A percentile compares a stretch with the other conserved stretches of the same genome.
Conservation (phyloP, 768 basidiomycete genomes). For the Dictyophora rubrovolvata region DNA sequence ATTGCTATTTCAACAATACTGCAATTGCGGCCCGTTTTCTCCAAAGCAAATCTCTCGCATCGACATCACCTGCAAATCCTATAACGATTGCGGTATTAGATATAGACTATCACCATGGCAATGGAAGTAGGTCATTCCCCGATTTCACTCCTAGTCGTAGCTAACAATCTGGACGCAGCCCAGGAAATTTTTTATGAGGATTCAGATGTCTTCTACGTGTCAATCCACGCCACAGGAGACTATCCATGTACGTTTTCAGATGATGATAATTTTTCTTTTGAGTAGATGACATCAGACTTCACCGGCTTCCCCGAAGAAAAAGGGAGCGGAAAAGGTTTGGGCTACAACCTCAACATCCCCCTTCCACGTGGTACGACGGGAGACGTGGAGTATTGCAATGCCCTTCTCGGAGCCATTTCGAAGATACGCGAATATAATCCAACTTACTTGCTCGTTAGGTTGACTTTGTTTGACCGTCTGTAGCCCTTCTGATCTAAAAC, state of each 20-base stretch:
- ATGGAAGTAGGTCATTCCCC: constrained; percentile 18
- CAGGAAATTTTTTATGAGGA: constrained; percentile 25
- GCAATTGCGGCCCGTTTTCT: constrained; percentile 23
- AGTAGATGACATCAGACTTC: constrained; percentile 16
- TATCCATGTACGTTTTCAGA: constrained; percentile 21
- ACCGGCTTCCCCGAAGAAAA: constrained; percentile 20
- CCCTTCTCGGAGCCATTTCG: constrained; percentile 14
- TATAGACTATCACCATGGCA: constrained; percentile 30
- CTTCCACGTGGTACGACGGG: constrained; percentile 19
- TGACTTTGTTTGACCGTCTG: not conserved
- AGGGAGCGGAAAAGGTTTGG: constrained; percentile 17
- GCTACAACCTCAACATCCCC: constrained; percentile 22
- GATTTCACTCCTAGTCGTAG: not conserved
- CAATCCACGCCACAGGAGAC: constrained; percentile 22
- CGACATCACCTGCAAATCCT: not conserved
- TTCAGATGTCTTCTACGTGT: constrained; percentile 22
- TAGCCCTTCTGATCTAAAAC: not conserved
- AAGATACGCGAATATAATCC: constrained; percentile 16
- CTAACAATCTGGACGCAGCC: constrained; percentile 10
- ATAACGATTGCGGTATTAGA: constrained; percentile 24
- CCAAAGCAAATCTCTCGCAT: constrained; percentile 11
- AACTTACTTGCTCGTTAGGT: constrained; percentile 22
- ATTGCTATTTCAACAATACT: constrained; percentile 26
- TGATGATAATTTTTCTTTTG: not conserved
- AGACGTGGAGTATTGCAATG: constrained; percentile 18